Evolutionary conservation across 805 yeast species (phyloP).

Genomic region (Schwanniomyces vanrijiae): DNA sequence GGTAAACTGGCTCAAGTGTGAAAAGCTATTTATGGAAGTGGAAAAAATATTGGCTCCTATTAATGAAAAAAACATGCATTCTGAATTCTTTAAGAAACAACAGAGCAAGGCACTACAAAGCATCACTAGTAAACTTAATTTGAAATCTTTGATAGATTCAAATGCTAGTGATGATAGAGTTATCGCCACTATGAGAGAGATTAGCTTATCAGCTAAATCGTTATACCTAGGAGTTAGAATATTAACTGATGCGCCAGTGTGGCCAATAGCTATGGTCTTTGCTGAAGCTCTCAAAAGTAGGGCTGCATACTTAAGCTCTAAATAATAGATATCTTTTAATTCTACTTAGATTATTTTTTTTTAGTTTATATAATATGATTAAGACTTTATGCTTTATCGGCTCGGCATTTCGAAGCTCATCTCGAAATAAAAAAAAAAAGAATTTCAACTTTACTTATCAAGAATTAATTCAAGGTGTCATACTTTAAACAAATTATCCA

Average conservation of each 20-base stretch:
- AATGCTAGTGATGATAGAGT: slow-evolving; percentile 41
- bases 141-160: slow-evolving; percentile 50
- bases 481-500: not conserved
- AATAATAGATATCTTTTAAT: not conserved
- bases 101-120: slow-evolving; percentile 12
- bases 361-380: not conserved
- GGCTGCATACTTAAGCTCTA: slow-evolving; percentile 16
- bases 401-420: not conserved
- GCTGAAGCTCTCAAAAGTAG: slow-evolving; percentile 77
- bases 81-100: slow-evolving; percentile 58
- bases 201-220: slow-evolving; percentile 54
- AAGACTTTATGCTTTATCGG: not conserved
- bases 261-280: slow-evolving; percentile 79
- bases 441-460: not conserved
- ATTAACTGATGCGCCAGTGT: slow-evolving; percentile 80
- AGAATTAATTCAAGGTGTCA: not conserved
- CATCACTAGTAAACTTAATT: slow-evolving; percentile 28
- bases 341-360: not conserved
- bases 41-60: slow-evolving; percentile 57
- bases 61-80: slow-evolving; percentile 50
- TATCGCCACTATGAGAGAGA: slow-evolving; percentile 44
- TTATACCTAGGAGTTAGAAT: slow-evolving; percentile 72
- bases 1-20: slow-evolving; percentile 62
- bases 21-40: slow-evolving; percentile 56
- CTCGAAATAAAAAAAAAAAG: not conserved